Percentiles rank a stretch among this genome's conserved stretches.
Conservation (phyloP, 2,329 filamentous ascomycete species). For the Colletotrichum sp. region DNA sequence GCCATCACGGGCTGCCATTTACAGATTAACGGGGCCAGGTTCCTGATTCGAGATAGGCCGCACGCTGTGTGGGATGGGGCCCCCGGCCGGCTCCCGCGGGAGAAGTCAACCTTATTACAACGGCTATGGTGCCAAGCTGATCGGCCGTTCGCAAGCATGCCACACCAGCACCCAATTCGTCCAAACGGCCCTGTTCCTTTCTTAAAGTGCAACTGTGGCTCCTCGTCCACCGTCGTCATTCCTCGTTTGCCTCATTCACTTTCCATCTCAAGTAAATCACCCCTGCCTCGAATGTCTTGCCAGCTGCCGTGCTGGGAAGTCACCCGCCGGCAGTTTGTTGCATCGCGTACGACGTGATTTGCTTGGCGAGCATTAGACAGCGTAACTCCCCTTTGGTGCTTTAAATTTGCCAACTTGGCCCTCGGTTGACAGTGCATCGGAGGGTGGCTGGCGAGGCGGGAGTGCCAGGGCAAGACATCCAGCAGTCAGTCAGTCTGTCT, state of each 20-base stretch:
- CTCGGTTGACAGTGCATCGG: neutral
- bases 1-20: neutral
- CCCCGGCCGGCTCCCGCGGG: neutral
- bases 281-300: constrained; percentile 3
- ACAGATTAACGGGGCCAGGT: neutral
- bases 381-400: neutral
- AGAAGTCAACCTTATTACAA: constrained; percentile 10
- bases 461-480: neutral
- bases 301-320: constrained; percentile 19
- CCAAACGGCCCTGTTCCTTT: neutral
- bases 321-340: constrained; percentile 18
- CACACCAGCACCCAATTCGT: neutral
- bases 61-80: neutral
- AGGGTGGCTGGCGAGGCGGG: neutral
- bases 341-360: constrained; percentile 16
- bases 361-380: neutral
- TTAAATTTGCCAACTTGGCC: neutral
- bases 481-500: neutral
- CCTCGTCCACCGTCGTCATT: neutral
- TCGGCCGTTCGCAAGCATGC: neutral
- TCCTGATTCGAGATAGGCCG: neutral
- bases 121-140: constrained; percentile 9
- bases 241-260: neutral
- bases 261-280: neutral
- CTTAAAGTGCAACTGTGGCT: neutral